Evolutionary conservation across 2,329 filamentous ascomycete genomes (phyloP).

Genomic region (Periconia digitata): DNA sequence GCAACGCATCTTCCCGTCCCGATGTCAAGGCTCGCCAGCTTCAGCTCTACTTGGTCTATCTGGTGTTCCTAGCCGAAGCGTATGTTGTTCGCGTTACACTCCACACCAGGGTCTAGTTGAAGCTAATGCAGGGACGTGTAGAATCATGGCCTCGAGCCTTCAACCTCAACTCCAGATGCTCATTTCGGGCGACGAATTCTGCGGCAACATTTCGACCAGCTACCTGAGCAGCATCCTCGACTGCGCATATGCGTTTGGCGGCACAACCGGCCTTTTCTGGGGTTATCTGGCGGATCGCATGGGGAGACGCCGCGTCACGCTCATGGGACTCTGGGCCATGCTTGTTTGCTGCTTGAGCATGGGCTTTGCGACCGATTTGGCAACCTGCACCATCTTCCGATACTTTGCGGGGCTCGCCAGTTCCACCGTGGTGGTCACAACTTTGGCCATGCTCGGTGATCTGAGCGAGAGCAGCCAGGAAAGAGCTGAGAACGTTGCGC

Average conservation of each 20-base stretch:
- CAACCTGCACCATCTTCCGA: constrained; percentile 46
- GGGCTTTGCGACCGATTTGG: constrained; percentile 49
- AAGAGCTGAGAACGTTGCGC: constrained; percentile 46
- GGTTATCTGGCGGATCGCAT: constrained; percentile 48
- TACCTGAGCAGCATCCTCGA: constrained; percentile 52
- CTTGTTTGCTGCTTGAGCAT: constrained; percentile 49
- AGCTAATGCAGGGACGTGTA: constrained; percentile 17
- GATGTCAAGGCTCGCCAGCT: constrained; percentile 26
- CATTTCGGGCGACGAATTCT: constrained; percentile 47
- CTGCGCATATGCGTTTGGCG: constrained; percentile 52
- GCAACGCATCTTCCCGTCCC: constrained; percentile 7
- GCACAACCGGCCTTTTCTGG: constrained; percentile 49
- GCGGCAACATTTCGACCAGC: constrained; percentile 48
- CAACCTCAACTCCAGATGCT: constrained; percentile 52
- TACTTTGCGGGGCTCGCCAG: constrained; percentile 49
- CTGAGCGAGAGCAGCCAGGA: constrained; percentile 40
- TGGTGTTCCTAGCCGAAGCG: constrained; percentile 53
- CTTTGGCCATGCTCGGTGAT: constrained; percentile 52
- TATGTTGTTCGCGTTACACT: constrained; percentile 20
- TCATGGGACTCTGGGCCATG: constrained; percentile 49
- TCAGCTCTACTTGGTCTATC: constrained; percentile 48
- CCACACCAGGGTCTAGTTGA: constrained; percentile 15
- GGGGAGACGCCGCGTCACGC: constrained; percentile 48
- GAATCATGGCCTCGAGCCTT: constrained; percentile 52
- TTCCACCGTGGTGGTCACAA: constrained; percentile 49